These are phyloP conservation scores for Cutaneotrichosporon cavernicola DNA, from an alignment of 1,284 basidiomycete species.

Conservation along the genomic window DNA sequence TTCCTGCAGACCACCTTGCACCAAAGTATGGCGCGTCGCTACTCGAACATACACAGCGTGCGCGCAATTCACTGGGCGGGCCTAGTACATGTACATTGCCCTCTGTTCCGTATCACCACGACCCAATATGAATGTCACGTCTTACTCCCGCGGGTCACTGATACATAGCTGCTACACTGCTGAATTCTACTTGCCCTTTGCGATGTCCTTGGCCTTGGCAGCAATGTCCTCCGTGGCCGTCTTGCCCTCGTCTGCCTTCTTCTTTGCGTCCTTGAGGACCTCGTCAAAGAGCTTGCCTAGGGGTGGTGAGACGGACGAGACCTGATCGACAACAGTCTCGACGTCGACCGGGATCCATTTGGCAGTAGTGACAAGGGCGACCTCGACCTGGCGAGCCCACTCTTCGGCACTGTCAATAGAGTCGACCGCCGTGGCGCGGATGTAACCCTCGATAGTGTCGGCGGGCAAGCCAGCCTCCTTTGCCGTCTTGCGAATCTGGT, in stretches of 20 bases:
- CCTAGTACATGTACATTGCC: background rate
- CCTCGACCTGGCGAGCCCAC: constrained; percentile 41
- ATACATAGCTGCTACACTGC: background rate
- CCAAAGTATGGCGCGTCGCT: background rate
- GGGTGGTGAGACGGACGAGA: constrained; percentile 43
- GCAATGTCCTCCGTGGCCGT: constrained; percentile 31
- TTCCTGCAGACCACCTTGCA: background rate
- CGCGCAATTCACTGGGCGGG: background rate
- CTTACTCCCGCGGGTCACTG: background rate
- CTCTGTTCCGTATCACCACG: background rate
- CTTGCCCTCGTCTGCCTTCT: constrained; percentile 17
- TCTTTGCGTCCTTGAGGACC: constrained; percentile 40
- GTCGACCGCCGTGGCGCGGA: constrained; percentile 42
- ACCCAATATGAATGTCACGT: background rate
- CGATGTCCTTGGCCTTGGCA: constrained; percentile 32
- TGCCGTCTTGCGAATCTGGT: constrained; percentile 46
- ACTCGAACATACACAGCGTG: background rate
- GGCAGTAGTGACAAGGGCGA: constrained; percentile 34
- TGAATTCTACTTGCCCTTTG: background rate
- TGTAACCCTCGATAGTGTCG: constrained; percentile 43
- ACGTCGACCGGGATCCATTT: constrained; percentile 44
- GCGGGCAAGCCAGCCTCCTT: constrained; percentile 50
- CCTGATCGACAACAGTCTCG: constrained; percentile 43
- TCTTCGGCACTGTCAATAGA: constrained; percentile 43
- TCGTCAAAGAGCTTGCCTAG: constrained; percentile 45